A percentile compares a stretch with the other conserved stretches of the same genome.
These are phyloP conservation scores for Cutaneotrichosporon sp. DNA, from an alignment of 1,284 basidiomycete genomes.

Conservation along the genomic window DNA sequence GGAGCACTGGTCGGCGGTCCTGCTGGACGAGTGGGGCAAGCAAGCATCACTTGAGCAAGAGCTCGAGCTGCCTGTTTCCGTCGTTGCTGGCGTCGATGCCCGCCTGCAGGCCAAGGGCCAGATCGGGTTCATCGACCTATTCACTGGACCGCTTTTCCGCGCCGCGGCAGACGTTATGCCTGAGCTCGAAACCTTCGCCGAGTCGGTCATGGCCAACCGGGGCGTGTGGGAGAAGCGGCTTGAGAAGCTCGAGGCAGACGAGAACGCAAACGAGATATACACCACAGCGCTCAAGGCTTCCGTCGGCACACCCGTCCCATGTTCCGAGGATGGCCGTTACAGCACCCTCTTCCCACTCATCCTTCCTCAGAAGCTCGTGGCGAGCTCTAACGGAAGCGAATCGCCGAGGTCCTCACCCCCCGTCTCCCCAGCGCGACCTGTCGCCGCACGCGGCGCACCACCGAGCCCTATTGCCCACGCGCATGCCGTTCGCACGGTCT, in stretches of 20 bases:
- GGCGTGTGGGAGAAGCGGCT: conserved; percentile 60
- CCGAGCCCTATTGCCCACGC: conserved; percentile 2
- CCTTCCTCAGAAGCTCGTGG: conserved; percentile 35
- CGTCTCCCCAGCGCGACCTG: conserved; percentile 4
- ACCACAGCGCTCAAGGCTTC: conserved; percentile 14
- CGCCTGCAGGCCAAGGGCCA: conserved; percentile 72
- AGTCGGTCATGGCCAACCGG: conserved; percentile 63
- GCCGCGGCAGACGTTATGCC: conserved; percentile 67
- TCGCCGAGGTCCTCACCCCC: conserved; percentile 9
- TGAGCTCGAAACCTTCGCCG: conserved; percentile 61
- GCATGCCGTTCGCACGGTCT: conserved; percentile 10
- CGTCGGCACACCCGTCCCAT: conserved; percentile 29
- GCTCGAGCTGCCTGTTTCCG: conserved; percentile 68
- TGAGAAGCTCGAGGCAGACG: conserved; percentile 46
- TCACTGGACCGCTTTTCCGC: conserved; percentile 75
- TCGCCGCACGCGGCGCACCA: not conserved
- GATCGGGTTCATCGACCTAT: conserved; percentile 80
- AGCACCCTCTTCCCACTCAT: conserved; percentile 49
- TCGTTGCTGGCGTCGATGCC: conserved; percentile 58
- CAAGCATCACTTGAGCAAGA: conserved; percentile 76
- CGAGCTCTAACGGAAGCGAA: conserved; percentile 7
- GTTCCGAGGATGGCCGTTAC: conserved; percentile 42
- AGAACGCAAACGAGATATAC: conserved; percentile 9
- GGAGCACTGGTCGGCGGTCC: conserved; percentile 80
- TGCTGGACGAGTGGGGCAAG: conserved; percentile 81